A percentile compares a stretch with the other conserved stretches of the same genome.
Evolutionary conservation across 345 rosid genomes (phyloP).

Genomic region (Aethionema arabicum): DNA sequence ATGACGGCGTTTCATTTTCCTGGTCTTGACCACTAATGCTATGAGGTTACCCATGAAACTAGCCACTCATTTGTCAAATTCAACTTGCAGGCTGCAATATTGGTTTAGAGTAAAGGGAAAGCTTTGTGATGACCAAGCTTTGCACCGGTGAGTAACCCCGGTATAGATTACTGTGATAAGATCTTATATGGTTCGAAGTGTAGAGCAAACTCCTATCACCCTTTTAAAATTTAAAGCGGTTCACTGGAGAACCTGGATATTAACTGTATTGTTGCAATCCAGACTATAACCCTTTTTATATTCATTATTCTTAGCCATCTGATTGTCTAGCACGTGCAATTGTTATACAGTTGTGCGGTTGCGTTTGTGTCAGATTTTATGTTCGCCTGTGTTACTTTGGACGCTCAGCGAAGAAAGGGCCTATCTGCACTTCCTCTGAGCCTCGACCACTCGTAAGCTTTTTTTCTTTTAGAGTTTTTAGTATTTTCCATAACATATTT

Average conservation of each 20-base stretch:
- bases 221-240: not conserved
- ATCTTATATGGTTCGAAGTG: not conserved
- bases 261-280: not conserved
- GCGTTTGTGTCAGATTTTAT: constrained; percentile 89
- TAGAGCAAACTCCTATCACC: not conserved
- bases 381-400: constrained; percentile 63
- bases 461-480: constrained; percentile 7
- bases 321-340: not conserved
- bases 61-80: not conserved
- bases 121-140: constrained; percentile 86
- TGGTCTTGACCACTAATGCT: not conserved
- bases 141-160: constrained; percentile 63
- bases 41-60: not conserved
- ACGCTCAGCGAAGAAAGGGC: constrained; percentile 73
- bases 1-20: not conserved
- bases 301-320: constrained; percentile 4
- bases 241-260: too few relatives aligned
- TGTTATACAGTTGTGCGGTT: constrained; percentile 69
- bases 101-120: constrained; percentile 93
- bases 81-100: constrained; percentile 60
- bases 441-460: constrained; percentile 87
- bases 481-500: not conserved
- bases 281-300: too few relatives aligned
- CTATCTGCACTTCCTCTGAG: constrained; percentile 59
- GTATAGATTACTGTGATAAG: not conserved